Evolutionary conservation across 495 filamentous ascomycete species (phyloP).

Genomic region (Penicillium pulvis): DNA sequence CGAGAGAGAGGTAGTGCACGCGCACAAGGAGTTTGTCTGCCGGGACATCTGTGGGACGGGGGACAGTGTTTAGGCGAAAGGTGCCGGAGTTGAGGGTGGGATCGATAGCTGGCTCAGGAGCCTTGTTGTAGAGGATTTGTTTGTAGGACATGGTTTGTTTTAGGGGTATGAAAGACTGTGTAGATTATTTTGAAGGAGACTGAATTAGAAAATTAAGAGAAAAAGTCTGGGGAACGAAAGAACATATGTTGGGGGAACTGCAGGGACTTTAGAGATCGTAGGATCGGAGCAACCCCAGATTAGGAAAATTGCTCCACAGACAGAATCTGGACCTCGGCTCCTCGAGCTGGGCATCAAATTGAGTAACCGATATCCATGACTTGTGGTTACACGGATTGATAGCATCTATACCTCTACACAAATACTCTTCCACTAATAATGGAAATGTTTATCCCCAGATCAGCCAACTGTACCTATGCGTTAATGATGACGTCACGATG

Average conservation of each 20-base stretch:
- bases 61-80: conserved; percentile 54
- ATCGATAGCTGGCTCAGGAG: conserved; percentile 42
- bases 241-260: neutral
- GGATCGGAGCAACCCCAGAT: conserved; percentile 30
- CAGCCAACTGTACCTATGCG: conserved; percentile 2
- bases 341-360: conserved; percentile 2
- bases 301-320: conserved; percentile 31
- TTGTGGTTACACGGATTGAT: neutral
- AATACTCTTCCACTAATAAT: too few species aligned
- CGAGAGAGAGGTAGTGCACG: conserved; percentile 69
- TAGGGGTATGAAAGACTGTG: neutral
- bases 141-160: conserved; percentile 37
- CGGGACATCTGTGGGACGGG: conserved; percentile 49
- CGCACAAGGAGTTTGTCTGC: conserved; percentile 67
- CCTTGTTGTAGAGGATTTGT: conserved; percentile 45
- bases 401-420: too few species aligned
- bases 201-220: neutral
- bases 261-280: conserved; percentile 5
- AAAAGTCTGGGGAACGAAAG: neutral
- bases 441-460: neutral
- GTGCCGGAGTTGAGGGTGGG: conserved; percentile 47
- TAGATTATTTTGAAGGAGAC: neutral
- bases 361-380: neutral
- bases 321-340: conserved; percentile 26
- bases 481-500: conserved; percentile 27